Percentiles rank a stretch among this genome's conserved stretches.
phyloP scores from a whole-genome alignment of 768 basidiomycete genomes.

The Lentinula sp. region DNA sequence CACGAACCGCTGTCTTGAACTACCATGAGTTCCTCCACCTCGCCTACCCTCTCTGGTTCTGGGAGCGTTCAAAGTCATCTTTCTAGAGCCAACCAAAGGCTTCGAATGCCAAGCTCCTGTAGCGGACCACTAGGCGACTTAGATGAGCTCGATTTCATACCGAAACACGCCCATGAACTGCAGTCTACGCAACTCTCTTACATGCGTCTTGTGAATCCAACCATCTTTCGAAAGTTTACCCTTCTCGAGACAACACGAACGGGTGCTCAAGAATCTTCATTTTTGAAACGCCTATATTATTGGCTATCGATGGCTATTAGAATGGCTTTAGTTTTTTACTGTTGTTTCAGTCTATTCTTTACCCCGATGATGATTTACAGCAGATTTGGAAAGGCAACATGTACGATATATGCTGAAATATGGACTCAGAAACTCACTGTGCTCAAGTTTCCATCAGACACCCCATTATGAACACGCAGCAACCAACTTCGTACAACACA shows the following conservation, averaged over 20 bases:
- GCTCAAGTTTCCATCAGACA: too few relatives aligned
- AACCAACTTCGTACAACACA: background rate
- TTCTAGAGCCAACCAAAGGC: constrained; percentile 25
- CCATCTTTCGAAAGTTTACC: too few relatives aligned
- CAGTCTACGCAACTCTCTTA: background rate
- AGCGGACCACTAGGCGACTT: background rate
- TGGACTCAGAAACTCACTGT: too few relatives aligned
- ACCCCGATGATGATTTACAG: background rate
- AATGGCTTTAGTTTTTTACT: background rate
- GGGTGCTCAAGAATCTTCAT: background rate
- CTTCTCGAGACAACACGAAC: too few relatives aligned
- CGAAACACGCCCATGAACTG: background rate
- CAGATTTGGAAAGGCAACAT: background rate
- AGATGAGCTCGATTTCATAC: background rate
- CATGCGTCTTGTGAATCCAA: background rate
- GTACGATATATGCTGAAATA: too few relatives aligned
- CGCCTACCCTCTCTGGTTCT: constrained; percentile 19
- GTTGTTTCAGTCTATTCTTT: background rate
- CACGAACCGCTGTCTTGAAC: background rate
- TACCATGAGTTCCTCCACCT: constrained; percentile 16
- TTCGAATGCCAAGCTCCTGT: constrained; percentile 22
- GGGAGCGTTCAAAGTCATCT: constrained; percentile 42
- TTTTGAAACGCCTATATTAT: background rate
- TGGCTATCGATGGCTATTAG: background rate
- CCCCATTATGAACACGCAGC: background rate